Conservation (phyloP, 129 eudicot genomes). For the Logfia minima region DNA sequence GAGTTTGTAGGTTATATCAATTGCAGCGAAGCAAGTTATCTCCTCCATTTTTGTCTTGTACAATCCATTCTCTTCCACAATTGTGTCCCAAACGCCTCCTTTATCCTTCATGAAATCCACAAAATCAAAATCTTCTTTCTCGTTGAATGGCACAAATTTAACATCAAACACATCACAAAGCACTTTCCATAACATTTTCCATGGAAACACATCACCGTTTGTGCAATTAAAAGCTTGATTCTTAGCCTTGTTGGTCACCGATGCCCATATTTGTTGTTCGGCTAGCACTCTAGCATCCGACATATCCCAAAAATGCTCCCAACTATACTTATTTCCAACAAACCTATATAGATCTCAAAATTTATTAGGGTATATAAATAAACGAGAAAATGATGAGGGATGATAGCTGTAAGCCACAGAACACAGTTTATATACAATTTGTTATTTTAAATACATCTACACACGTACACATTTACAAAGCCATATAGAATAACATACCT, state of each 20-base stretch:
- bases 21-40: not conserved
- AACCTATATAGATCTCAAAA: not conserved
- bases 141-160: not conserved
- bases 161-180: not conserved
- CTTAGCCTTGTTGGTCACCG: not conserved
- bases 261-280: constrained; percentile 1
- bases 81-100: not conserved
- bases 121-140: not conserved
- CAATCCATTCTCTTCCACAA: not conserved
- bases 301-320: not conserved
- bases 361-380: too few relatives aligned
- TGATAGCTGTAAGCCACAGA: too few relatives aligned
- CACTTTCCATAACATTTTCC: constrained; percentile 1
- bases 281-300: not conserved
- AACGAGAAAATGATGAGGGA: too few relatives aligned
- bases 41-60: not conserved
- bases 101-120: not conserved
- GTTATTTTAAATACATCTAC: too few relatives aligned
- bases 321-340: not conserved
- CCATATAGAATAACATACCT: not conserved
- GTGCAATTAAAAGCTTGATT: constrained; percentile 4
- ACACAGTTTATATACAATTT: too few relatives aligned
- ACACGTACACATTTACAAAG: too few relatives aligned
- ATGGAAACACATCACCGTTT: not conserved
- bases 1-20: not conserved